phyloP scores from a whole-genome alignment of 2,329 filamentous ascomycete species.

The Macrophomina tecta region DNA sequence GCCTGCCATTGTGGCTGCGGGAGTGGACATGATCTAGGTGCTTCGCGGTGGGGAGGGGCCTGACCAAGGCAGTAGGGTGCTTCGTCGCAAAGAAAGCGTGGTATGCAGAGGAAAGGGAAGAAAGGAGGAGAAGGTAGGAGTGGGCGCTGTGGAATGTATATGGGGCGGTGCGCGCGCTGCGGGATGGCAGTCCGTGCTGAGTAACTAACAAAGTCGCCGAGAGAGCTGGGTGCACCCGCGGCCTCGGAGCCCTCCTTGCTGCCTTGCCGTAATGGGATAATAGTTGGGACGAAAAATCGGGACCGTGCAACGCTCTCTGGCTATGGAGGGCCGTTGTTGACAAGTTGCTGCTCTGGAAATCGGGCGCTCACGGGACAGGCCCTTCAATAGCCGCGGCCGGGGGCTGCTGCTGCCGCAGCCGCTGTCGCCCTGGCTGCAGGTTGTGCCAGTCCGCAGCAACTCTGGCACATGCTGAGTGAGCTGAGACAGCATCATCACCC shows the following conservation, averaged over 20 bases:
- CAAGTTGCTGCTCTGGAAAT: constrained; percentile 3
- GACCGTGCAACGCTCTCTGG: constrained; percentile 9
- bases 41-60: constrained; percentile 67
- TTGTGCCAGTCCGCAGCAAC: not conserved
- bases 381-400: constrained; percentile 5
- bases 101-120: constrained; percentile 33
- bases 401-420: constrained; percentile 10
- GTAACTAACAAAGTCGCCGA: constrained; percentile 22
- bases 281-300: constrained; percentile 22
- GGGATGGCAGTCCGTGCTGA: constrained; percentile 24
- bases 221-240: constrained; percentile 8
- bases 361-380: not conserved
- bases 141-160: constrained; percentile 36
- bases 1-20: constrained; percentile 50
- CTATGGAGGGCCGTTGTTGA: constrained; percentile 1
- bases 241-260: constrained; percentile 20
- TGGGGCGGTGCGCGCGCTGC: constrained; percentile 29
- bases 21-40: constrained; percentile 58
- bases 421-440: not conserved
- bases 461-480: constrained; percentile 24
- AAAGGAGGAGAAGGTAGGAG: constrained; percentile 31
- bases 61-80: constrained; percentile 97
- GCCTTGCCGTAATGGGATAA: constrained; percentile 4
- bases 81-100: constrained; percentile 69
- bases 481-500: constrained; percentile 14